Conservation (phyloP, 768 basidiomycete genomes). For the Galerina marginata region DNA sequence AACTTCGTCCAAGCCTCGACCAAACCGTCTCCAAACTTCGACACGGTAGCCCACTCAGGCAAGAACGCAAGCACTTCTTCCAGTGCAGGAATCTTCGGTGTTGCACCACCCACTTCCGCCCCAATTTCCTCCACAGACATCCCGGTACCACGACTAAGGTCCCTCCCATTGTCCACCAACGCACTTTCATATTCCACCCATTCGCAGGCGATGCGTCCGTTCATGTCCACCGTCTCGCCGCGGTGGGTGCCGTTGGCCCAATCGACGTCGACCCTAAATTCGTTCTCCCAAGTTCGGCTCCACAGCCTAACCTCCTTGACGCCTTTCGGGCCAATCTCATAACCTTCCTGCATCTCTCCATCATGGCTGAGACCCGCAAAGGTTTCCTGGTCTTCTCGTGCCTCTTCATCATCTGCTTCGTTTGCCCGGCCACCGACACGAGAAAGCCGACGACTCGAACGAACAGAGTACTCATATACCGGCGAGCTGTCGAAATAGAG, state of each 20-base stretch:
- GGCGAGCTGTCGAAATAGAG: conserved; percentile 54
- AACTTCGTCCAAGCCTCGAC: conserved; percentile 58
- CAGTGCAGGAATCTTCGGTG: conserved; percentile 64
- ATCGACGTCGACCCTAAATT: conserved; percentile 57
- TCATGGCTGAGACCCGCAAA: background rate
- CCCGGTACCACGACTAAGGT: background rate
- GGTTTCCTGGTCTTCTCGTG: background rate
- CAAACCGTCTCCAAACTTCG: conserved; percentile 59
- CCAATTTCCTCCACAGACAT: background rate
- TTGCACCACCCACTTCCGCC: conserved; percentile 21
- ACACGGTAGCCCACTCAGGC: conserved; percentile 70
- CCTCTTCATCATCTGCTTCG: background rate
- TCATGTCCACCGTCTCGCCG: conserved; percentile 8
- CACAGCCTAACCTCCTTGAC: conserved; percentile 54
- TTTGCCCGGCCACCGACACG: background rate
- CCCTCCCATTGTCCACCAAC: conserved; percentile 49
- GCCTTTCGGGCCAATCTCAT: conserved; percentile 36
- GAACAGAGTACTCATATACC: conserved; percentile 47
- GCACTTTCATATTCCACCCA: conserved; percentile 74
- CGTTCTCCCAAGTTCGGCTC: conserved; percentile 63
- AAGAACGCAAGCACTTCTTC: conserved; percentile 70
- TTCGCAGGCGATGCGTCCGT: conserved; percentile 61
- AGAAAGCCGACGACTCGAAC: background rate
- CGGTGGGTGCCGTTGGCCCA: conserved; percentile 35
- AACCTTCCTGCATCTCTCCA: conserved; percentile 45